Conservation (phyloP, 768 basidiomycete genomes). For the Mycena maculata region DNA sequence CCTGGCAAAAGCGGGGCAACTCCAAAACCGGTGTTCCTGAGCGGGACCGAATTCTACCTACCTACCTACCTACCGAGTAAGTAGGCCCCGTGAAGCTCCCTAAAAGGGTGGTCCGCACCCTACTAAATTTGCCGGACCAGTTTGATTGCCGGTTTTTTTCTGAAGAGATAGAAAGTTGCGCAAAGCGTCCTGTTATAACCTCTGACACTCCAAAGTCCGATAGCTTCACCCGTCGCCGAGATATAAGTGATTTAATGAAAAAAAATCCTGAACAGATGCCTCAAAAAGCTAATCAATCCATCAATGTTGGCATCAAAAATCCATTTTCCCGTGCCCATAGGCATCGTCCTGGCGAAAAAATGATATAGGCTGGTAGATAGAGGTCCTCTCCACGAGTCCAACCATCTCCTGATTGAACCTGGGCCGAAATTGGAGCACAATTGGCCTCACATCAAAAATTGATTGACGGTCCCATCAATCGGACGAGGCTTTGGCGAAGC, state of each 20-base stretch:
- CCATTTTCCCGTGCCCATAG: neutral
- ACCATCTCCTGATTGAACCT: neutral
- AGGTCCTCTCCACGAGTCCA: neutral
- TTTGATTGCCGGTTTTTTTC: constrained; percentile 1
- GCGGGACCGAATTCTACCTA: no score
- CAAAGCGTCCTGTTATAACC: neutral
- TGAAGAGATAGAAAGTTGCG: neutral
- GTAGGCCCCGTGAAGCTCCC: neutral
- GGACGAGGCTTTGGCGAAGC: neutral
- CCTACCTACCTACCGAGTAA: no score
- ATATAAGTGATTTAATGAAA: neutral
- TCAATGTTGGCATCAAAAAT: neutral
- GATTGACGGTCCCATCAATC: neutral
- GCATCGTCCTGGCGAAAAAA: neutral
- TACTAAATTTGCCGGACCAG: neutral
- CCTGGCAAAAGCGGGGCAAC: no score
- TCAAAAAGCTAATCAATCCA: neutral
- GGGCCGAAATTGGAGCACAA: neutral
- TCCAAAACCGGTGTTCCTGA: no score
- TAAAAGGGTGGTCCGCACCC: neutral
- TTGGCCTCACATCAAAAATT: neutral
- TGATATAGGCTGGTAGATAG: neutral
- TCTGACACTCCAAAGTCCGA: neutral
- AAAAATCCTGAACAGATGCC: neutral
- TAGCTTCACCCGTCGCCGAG: neutral